A percentile compares a stretch with the other conserved stretches of the same genome.
Evolutionary conservation across 148 eudicot species (phyloP).

Genomic region (Fagopyrum homotropicum): DNA sequence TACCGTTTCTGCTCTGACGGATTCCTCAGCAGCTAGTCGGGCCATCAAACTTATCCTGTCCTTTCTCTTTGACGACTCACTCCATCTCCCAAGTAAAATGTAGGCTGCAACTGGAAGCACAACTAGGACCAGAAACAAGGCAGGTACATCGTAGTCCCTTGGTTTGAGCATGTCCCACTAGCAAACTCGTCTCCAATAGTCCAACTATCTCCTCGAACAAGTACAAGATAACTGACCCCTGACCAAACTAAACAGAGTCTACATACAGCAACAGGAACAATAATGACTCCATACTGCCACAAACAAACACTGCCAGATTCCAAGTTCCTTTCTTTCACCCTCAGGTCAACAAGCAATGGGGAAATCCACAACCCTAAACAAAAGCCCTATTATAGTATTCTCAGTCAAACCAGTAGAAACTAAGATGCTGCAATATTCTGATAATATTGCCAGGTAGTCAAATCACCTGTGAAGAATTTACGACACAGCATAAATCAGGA

Average conservation of each 20-base stretch:
- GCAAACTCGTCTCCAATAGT: slow-evolving; percentile 68
- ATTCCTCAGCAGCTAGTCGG: slow-evolving; percentile 50
- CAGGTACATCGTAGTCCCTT: slow-evolving; percentile 80
- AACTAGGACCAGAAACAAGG: slow-evolving; percentile 67
- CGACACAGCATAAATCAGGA: too few species aligned
- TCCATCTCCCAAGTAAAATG: slow-evolving; percentile 87
- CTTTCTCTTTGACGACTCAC: slow-evolving; percentile 59
- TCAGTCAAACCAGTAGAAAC: background rate
- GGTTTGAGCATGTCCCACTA: slow-evolving; percentile 90
- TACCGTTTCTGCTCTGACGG: slow-evolving; percentile 48
- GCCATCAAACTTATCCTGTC: slow-evolving; percentile 54
- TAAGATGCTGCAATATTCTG: background rate
- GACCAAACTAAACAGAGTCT: background rate
- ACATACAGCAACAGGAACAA: background rate
- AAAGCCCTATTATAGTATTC: background rate
- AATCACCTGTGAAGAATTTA: too few species aligned
- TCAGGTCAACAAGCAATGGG: background rate
- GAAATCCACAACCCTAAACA: slow-evolving; percentile 2
- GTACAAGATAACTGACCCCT: background rate
- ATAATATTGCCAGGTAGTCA: background rate
- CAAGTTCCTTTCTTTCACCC: background rate
- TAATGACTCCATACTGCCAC: background rate
- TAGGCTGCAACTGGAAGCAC: slow-evolving; percentile 77
- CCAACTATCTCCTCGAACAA: slow-evolving; percentile 6
- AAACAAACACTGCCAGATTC: background rate